phyloP scores from a whole-genome alignment of 2,329 filamentous ascomycete genomes.

The Penicillium sp. region DNA sequence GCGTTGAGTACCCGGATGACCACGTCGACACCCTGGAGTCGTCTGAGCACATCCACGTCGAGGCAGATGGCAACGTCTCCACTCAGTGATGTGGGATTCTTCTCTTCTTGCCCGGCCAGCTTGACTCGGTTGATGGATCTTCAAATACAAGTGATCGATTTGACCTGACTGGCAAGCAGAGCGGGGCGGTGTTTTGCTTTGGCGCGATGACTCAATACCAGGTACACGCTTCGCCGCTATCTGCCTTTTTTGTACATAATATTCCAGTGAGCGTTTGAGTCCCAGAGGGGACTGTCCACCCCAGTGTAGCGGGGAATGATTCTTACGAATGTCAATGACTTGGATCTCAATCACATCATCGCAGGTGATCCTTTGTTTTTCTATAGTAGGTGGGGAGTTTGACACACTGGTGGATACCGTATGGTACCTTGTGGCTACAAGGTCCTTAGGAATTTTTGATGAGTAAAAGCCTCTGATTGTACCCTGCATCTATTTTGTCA shows the following conservation, averaged over 20 bases:
- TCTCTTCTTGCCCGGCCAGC: not conserved
- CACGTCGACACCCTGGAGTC: slow-evolving; percentile 67
- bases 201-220: slow-evolving; percentile 25
- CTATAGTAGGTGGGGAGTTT: too few relatives aligned
- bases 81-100: slow-evolving; percentile 66
- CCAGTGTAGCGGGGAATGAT: not conserved
- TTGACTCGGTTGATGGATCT: not conserved
- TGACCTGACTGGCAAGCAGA: not conserved
- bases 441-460: too few relatives aligned
- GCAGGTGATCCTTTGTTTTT: not conserved
- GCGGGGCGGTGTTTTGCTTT: slow-evolving; percentile 16
- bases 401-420: too few relatives aligned
- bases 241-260: slow-evolving; percentile 17
- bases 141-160: not conserved
- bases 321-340: slow-evolving; percentile 6
- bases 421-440: too few relatives aligned
- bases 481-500: not conserved
- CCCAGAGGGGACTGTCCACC: not conserved
- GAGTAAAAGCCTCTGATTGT: not conserved
- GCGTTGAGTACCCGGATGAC: slow-evolving; percentile 73
- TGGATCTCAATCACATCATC: not conserved
- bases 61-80: slow-evolving; percentile 71
- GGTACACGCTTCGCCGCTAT: slow-evolving; percentile 15
- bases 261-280: slow-evolving; percentile 2
- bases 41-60: slow-evolving; percentile 77